These are phyloP conservation scores for Lyophyllum shimeji DNA, from an alignment of 768 basidiomycete genomes.

Conservation along the genomic window DNA sequence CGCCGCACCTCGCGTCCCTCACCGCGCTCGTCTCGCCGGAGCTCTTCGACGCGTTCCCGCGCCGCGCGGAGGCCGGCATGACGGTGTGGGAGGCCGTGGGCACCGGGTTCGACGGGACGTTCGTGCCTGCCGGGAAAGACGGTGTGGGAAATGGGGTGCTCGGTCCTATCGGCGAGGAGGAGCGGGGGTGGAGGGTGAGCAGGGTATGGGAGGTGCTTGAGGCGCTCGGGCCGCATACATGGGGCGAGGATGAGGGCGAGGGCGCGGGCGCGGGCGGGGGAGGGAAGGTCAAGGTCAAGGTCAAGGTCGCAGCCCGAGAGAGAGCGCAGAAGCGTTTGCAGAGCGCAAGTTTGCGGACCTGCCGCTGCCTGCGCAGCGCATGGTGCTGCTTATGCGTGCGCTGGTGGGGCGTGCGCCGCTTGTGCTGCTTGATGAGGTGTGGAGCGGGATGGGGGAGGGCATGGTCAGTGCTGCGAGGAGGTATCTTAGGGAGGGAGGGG, in stretches of 20 bases:
- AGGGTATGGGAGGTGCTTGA: constrained; percentile 57
- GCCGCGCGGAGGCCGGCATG: constrained; percentile 50
- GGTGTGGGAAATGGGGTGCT: constrained; percentile 49
- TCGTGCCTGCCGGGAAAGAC: constrained; percentile 47
- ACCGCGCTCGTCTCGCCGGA: constrained; percentile 89
- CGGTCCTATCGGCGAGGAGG: constrained; percentile 30
- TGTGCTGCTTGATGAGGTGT: constrained; percentile 88
- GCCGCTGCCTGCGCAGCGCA: constrained; percentile 64
- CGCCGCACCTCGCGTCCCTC: constrained; percentile 58
- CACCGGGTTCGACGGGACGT: constrained; percentile 89
- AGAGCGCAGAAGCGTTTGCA: constrained; percentile 38
- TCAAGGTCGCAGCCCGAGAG: too few relatives aligned
- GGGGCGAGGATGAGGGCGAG: constrained; percentile 24
- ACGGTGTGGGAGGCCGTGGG: constrained; percentile 78
- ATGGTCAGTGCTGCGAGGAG: constrained; percentile 66
- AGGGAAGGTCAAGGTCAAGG: too few relatives aligned
- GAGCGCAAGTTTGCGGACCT: constrained; percentile 59
- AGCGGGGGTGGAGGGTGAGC: constrained; percentile 33
- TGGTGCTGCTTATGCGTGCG: constrained; percentile 84
- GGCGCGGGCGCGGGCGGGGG: too few relatives aligned
- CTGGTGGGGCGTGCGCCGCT: constrained; percentile 73
- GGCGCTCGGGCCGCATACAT: constrained; percentile 59
- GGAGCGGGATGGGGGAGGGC: constrained; percentile 86
- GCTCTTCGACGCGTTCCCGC: constrained; percentile 87
- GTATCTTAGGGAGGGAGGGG: constrained; percentile 60